Evolutionary conservation across 1,284 basidiomycete genomes (phyloP), one percentile per base, ranked within the genome.

Genomic region (Puccinia hordei): DNA sequence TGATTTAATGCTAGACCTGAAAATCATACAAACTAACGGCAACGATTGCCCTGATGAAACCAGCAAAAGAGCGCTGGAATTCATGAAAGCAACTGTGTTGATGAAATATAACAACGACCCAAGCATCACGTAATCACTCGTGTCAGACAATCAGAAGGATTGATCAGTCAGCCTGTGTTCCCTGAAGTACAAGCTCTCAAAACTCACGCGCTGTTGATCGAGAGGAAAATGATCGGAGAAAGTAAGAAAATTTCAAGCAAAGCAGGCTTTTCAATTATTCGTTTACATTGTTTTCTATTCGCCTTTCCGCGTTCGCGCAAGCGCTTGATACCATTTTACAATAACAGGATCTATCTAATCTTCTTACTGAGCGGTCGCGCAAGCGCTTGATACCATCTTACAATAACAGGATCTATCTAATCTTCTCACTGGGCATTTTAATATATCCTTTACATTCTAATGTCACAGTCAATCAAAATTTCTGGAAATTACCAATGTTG

Each of bases 61-160:
- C 27, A 72, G 69, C 53, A 72, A 51, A 72, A 38, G 30, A 53
- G 69, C 69, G 10, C 69, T 72, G 2, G 27, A 33, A 2, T 24
- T 72, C 8, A 51, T 72, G 27, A 72, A 72, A 55, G 46, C 69
- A 12, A 17, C 69, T 22, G 69, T 72, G 24, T 72, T 72, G 69
- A 72, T 53, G 35, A 72, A 72, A 72, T 66, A 66, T 15, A 44
- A 46, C 22, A 46, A 24, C n/a, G 35, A 66, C 38, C 63, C 63
- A 27, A 66, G 63, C 41, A 35, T 41, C 41, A 66, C 63, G n/a
- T 66, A 27, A 66, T 27, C 27, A 35, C 41, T 30, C 35, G 3
- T 30, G 44, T 63, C 35, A 63, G 61, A 63, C 33, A 63, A 33
- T 38, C 33, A 44, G 38, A 66, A 46, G 15, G 12, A 13, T 24